A percentile compares a stretch with the other conserved stretches of the same genome.
Evolutionary conservation across 1,139 yeast species (phyloP).

Genomic region (Wickerhamomyces sp.): DNA sequence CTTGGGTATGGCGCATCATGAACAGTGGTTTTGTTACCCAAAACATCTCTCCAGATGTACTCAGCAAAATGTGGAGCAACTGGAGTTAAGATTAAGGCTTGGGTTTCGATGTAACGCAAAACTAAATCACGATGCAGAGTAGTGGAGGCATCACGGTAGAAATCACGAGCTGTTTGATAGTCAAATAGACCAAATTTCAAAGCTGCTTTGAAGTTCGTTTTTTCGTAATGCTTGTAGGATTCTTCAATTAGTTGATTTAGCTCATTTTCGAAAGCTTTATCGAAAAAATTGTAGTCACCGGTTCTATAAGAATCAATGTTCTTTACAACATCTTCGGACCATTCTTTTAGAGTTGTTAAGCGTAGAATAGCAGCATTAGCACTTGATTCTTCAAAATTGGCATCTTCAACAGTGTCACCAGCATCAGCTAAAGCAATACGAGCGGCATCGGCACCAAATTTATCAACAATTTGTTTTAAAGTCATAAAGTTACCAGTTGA

Average conservation of each 20-base stretch:
- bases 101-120: conserved; percentile 76
- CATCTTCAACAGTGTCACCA: conserved; percentile 96
- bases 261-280: conserved; percentile 88
- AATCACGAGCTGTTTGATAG: conserved; percentile 92
- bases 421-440: conserved; percentile 98
- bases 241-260: conserved; percentile 78
- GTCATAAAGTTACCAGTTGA: conserved; percentile 98
- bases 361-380: conserved; percentile 98
- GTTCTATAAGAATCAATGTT: conserved; percentile 56
- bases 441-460: conserved; percentile 97
- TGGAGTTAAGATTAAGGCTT: conserved; percentile 82
- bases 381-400: conserved; percentile 93
- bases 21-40: conserved; percentile 56
- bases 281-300: conserved; percentile 73
- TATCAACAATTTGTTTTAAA: conserved; percentile 72
- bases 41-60: conserved; percentile 77
- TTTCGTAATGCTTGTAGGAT: conserved; percentile 63
- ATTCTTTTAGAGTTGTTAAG: conserved; percentile 86
- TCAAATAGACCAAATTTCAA: conserved; percentile 90
- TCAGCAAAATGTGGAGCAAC: conserved; percentile 96
- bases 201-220: conserved; percentile 82
- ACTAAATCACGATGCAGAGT: conserved; percentile 84
- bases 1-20: conserved; percentile 80
- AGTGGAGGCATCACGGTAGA: conserved; percentile 76
- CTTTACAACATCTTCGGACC: conserved; percentile 77